These are phyloP conservation scores for Solanum corneliomulleri DNA, from an alignment of 257 asterid genomes.

Conservation along the genomic window DNA sequence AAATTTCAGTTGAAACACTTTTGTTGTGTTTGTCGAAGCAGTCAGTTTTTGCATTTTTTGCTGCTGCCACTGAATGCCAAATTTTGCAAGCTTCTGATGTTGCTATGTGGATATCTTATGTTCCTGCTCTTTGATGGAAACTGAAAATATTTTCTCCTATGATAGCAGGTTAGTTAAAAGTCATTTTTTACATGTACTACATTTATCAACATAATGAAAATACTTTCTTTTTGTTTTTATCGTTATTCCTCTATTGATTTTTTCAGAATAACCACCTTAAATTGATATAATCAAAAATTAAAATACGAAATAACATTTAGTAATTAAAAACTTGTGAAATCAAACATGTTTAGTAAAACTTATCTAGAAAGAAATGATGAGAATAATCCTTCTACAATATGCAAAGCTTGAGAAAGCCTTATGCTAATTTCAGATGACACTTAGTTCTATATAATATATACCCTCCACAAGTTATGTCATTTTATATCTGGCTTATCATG, in stretches of 20 bases:
- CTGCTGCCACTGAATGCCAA: background rate
- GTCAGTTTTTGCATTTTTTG: background rate
- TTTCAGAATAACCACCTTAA: background rate
- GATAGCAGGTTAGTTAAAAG: background rate
- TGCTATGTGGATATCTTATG: background rate
- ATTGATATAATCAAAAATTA: background rate
- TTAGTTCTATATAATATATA: background rate
- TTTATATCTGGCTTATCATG: background rate
- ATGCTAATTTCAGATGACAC: background rate
- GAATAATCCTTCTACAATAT: too few relatives aligned
- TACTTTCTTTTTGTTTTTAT: too few relatives aligned
- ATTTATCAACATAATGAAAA: background rate
- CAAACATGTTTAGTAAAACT: too few relatives aligned
- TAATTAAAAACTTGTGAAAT: too few relatives aligned
- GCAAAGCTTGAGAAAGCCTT: too few relatives aligned
- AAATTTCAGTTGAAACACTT: too few relatives aligned
- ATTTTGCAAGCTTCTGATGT: background rate
- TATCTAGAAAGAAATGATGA: too few relatives aligned
- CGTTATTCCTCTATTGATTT: background rate
- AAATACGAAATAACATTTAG: too few relatives aligned
- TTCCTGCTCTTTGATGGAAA: background rate
- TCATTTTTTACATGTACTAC: background rate
- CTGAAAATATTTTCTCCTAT: background rate
- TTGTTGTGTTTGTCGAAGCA: background rate
- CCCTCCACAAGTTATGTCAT: background rate